Base-by-base conservation (phyloP, 345 rosid genomes). In the Brassica carinata region DNA sequence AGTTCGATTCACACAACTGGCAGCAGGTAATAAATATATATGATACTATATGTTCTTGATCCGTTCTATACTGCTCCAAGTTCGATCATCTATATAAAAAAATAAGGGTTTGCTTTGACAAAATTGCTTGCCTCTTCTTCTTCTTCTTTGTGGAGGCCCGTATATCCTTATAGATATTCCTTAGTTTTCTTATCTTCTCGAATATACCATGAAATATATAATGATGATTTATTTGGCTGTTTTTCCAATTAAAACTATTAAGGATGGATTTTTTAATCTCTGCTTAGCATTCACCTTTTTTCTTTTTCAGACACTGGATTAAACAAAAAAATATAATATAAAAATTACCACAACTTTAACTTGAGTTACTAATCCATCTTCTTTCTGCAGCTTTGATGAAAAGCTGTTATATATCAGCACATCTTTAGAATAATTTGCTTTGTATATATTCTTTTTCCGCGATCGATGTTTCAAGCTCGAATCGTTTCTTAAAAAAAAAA, bases 1-100 rank as follows among this genome's bases (percentile, higher is more conserved):
- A 73, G 29, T 81, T 73, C 71, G 81, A 80, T 74, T 69, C 81
- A 66, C 64, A 45, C 11, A 72, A 81, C 59, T 81, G 77, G 84
- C 84, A 81, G 27, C 83, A 81, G 84, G 81, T 81, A 72, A 81
- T 31, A 55, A 40, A 1, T 69, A 33, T 65, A 13, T 75, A 45
- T 73, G 29, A 70, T 67, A 45, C 40, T 9, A 75, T 5, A 69
- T 59, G 73, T 55, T 76, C 55, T 71, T 81, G 70, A 63, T 75
- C 45, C 36, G 3, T 53, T 64, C 15, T 59, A 8, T n/a, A 51
- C 4, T 10, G 14, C 55, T 78, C 30, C 69, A 77, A 70, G 59
- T 64, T 78, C 23, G 68, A 57, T 78, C 67, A 57, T 19, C 31
- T 59, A 11, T 57, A 7, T 8, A 17, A 67, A 26, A 23, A 51